Percentiles rank a stretch among this genome's conserved stretches.
Evolutionary conservation across 257 asterid genomes (phyloP).

Genomic region (Solanum tarapatanum): DNA sequence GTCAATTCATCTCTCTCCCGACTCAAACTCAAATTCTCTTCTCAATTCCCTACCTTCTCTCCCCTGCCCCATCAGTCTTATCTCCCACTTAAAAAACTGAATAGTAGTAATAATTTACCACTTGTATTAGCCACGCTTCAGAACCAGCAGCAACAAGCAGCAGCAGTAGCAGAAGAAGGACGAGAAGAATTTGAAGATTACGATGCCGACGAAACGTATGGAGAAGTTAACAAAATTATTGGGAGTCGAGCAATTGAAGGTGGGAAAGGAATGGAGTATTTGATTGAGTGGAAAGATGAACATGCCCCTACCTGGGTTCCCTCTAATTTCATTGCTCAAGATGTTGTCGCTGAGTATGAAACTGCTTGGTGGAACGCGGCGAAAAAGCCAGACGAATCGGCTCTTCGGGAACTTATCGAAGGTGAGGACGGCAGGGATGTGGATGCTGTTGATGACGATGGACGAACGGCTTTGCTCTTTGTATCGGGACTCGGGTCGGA

Average conservation of each 20-base stretch:
- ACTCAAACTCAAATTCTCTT: constrained; percentile 41
- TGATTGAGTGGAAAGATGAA: constrained; percentile 89
- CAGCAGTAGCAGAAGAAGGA: neutral
- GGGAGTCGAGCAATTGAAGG: constrained; percentile 51
- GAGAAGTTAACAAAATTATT: constrained; percentile 67
- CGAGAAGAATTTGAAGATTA: constrained; percentile 31
- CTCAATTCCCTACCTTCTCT: constrained; percentile 17
- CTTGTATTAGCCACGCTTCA: constrained; percentile 42
- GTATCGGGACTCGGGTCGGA: constrained; percentile 90
- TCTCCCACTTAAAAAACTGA: constrained; percentile 5
- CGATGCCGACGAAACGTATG: constrained; percentile 56
- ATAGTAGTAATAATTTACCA: neutral
- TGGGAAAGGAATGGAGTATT: constrained; percentile 67
- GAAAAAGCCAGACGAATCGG: constrained; percentile 56
- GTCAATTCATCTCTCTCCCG: constrained; percentile 36
- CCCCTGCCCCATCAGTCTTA: constrained; percentile 17
- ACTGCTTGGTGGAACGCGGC: constrained; percentile 95
- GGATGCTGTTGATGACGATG: constrained; percentile 70
- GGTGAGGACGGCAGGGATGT: constrained; percentile 55
- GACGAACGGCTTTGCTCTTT: constrained; percentile 81
- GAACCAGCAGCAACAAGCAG: constrained; percentile 17
- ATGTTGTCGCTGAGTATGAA: constrained; percentile 81
- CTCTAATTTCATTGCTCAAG: constrained; percentile 64
- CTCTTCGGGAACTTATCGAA: constrained; percentile 30
- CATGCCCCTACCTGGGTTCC: constrained; percentile 96